Evolutionary conservation across 2,329 filamentous ascomycete genomes (phyloP).

Genomic region (Torrubiella hemipterigena): DNA sequence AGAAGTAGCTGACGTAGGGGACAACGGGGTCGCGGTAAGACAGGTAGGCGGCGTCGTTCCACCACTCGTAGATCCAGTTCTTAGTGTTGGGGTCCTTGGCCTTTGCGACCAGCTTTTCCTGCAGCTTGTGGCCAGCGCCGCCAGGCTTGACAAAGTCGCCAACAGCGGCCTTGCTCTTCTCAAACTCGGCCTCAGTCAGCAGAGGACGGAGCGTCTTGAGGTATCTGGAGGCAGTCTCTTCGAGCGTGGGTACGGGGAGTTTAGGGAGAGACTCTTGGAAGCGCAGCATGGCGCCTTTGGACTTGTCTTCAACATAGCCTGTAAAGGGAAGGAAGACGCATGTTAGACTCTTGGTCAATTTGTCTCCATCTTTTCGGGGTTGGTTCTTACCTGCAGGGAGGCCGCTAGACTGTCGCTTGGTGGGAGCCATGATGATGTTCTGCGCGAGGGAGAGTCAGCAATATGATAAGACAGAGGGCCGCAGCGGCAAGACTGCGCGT

Average conservation of each 20-base stretch:
- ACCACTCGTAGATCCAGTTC: conserved; percentile 98
- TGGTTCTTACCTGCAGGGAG: conserved; percentile 33
- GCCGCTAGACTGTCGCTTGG: conserved; percentile 45
- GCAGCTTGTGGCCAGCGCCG: conserved; percentile 68
- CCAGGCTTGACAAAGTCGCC: conserved; percentile 82
- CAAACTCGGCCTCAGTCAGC: conserved; percentile 55
- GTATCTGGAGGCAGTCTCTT: conserved; percentile 72
- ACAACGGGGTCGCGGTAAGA: conserved; percentile 90
- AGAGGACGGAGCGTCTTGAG: conserved; percentile 69
- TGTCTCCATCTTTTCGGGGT: background rate
- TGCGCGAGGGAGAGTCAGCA: conserved; percentile 9
- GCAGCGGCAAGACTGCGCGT: background rate
- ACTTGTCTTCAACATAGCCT: conserved; percentile 72
- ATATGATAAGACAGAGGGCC: background rate
- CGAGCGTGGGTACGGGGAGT: conserved; percentile 68
- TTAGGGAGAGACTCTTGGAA: conserved; percentile 77
- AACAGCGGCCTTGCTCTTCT: conserved; percentile 69
- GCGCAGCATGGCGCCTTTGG: conserved; percentile 69
- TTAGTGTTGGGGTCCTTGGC: conserved; percentile 68
- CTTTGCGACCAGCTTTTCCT: conserved; percentile 73
- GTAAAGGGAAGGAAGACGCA: conserved; percentile 4
- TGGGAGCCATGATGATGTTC: conserved; percentile 35
- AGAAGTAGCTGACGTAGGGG: conserved; percentile 98
- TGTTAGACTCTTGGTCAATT: conserved; percentile 8
- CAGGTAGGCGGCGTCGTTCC: conserved; percentile 92